Conservation (phyloP, 495 filamentous ascomycete genomes). For the Daldinia bambusicola region DNA sequence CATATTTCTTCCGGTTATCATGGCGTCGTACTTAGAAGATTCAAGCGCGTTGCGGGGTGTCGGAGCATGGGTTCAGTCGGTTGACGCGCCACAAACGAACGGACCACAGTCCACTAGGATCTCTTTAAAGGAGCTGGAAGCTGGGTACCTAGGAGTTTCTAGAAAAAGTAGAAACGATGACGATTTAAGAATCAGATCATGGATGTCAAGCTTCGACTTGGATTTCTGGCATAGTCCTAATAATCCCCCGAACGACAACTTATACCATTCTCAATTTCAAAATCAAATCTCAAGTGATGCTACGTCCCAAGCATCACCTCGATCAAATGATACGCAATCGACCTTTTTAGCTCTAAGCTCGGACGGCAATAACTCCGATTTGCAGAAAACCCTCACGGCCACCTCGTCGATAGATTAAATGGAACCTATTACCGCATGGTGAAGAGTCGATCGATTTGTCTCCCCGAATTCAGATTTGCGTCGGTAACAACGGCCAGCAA, state of each 20-base stretch:
- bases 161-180: background rate
- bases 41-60: slow-evolving; percentile 18
- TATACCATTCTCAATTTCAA: background rate
- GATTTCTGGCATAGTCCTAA: slow-evolving; percentile 27
- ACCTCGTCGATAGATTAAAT: background rate
- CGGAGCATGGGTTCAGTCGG: slow-evolving; percentile 27
- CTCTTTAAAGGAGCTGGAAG: slow-evolving; percentile 5
- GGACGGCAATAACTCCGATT: background rate
- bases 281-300: slow-evolving; percentile 1
- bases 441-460: background rate
- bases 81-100: background rate
- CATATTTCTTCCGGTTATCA: background rate
- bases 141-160: background rate
- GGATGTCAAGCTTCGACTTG: slow-evolving; percentile 26
- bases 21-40: slow-evolving; percentile 18
- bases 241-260: background rate
- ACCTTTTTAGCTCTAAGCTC: background rate
- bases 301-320: background rate
- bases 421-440: no score
- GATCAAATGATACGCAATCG: background rate
- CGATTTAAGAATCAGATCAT: slow-evolving; percentile 17
- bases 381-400: background rate
- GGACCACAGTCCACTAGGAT: background rate
- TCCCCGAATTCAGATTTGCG: background rate
- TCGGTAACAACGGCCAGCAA: background rate